Percentiles rank a stretch among this genome's conserved stretches.
These are phyloP conservation scores for Rachicladosporium sp. DNA, from an alignment of 2,329 filamentous ascomycete species.

Conservation along the genomic window DNA sequence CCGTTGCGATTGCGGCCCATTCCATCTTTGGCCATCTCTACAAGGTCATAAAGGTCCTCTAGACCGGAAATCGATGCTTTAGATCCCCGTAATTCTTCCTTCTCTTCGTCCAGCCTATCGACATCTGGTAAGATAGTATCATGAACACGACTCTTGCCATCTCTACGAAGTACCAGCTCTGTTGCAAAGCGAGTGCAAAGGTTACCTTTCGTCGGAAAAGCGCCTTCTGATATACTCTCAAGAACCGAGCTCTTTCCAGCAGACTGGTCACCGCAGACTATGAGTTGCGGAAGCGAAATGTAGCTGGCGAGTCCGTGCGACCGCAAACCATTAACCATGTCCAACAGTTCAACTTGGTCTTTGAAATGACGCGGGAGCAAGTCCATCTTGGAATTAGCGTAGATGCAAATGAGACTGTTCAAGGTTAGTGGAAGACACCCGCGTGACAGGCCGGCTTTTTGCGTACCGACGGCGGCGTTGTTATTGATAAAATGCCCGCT, in stretches of 20 bases:
- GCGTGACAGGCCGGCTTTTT: no score
- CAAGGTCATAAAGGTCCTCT: slow-evolving; percentile 33
- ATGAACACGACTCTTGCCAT: not conserved
- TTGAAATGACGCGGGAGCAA: no score
- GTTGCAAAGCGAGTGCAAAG: slow-evolving; percentile 38
- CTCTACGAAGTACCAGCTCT: slow-evolving; percentile 14
- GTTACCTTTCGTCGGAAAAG: slow-evolving; percentile 43
- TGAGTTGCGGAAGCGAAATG: slow-evolving; percentile 20
- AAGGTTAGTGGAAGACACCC: no score
- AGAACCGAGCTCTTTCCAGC: slow-evolving; percentile 52
- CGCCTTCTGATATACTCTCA: slow-evolving; percentile 48
- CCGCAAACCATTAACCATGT: slow-evolving; percentile 1
- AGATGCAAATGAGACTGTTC: no score
- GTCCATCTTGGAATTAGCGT: no score
- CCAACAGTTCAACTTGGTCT: not conserved
- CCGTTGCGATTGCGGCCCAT: slow-evolving; percentile 35
- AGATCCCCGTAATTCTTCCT: not conserved
- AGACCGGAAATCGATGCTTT: not conserved
- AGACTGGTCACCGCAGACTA: slow-evolving; percentile 49
- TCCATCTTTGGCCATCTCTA: slow-evolving; percentile 37
- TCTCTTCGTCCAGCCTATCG: not conserved
- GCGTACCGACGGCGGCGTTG: no score
- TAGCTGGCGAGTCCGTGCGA: not conserved
- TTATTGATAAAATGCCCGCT: no score
- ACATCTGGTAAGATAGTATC: not conserved